A percentile compares a stretch with the other conserved stretches of the same genome.
Evolutionary conservation across 768 basidiomycete genomes (phyloP).

Genomic region (Leccinum pellstonianum): DNA sequence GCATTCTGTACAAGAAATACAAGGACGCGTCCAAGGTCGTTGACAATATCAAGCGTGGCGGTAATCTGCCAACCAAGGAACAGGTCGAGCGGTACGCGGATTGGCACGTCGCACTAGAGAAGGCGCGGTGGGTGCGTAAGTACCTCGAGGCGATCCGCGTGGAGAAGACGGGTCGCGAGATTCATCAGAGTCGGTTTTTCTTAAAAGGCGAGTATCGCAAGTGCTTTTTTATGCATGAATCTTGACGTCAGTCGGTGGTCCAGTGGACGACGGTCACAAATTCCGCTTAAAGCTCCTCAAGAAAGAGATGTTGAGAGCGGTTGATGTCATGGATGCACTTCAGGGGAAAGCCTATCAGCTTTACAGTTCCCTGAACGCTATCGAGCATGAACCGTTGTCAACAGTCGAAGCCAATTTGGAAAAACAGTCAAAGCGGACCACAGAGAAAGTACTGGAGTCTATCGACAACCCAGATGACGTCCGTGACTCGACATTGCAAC

Average conservation of each 20-base stretch:
- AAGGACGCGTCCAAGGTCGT: slow-evolving; percentile 29
- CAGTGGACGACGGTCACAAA: slow-evolving; percentile 33
- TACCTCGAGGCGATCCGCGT: slow-evolving; percentile 35
- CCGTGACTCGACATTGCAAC: neutral
- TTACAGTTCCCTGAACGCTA: slow-evolving; percentile 10
- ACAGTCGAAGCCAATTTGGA: neutral
- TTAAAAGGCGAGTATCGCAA: slow-evolving; percentile 26
- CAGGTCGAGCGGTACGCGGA: slow-evolving; percentile 15
- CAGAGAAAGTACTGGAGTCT: neutral
- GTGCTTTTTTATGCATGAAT: neutral
- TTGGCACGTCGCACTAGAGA: slow-evolving; percentile 15
- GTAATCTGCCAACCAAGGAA: slow-evolving; percentile 18
- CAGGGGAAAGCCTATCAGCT: slow-evolving; percentile 19
- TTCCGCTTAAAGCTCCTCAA: slow-evolving; percentile 30
- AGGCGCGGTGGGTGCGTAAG: slow-evolving; percentile 21
- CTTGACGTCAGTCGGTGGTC: neutral
- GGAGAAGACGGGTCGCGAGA: slow-evolving; percentile 31
- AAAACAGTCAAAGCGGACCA: neutral
- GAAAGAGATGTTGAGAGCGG: slow-evolving; percentile 29
- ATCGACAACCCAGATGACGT: neutral
- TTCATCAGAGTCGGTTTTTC: slow-evolving; percentile 35
- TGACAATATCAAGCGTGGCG: slow-evolving; percentile 14
- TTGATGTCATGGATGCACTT: slow-evolving; percentile 21
- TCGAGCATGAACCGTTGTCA: neutral
- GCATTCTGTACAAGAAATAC: slow-evolving; percentile 25